Evolutionary conservation across 2,329 filamentous ascomycete species (phyloP), one percentile per base, ranked within the genome.

Genomic region (Trichoderma semiorbis): DNA sequence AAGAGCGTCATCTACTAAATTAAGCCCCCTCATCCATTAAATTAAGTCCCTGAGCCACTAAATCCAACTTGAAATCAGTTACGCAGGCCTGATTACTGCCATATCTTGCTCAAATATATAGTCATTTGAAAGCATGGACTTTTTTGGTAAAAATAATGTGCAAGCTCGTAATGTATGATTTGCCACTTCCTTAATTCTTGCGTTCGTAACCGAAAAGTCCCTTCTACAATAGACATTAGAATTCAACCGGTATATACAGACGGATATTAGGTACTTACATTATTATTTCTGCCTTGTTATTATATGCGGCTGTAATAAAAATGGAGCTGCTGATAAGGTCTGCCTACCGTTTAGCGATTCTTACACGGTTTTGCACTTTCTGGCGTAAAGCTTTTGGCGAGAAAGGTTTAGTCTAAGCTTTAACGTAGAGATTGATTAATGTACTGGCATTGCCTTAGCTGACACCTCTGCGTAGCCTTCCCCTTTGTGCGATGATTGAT

Each of bases 201-300:
- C 12, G 55, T 70, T 70, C 16, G 32, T 64, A 28, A 70, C 24
- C 14, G 68, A 63, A 53, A 70, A 65, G 32, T 70, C 60, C 21
- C 47, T 28, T 43, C 47, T 70, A 43, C 10, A 62, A 30, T 64
- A 3, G 30, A 53, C 10, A 39, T 53, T 5, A 70, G 14, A 63
- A 7, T 32, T 26, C 32, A 32, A 32, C 32, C 32, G 32, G 32
- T 10, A 32, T 32, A 32, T 32, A 21, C 8, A 5, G 43, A 39
- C 21, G 6, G 16, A 36, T 21, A 58, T 58, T 10, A 58, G 26
- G 21, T 67, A 64, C 68, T 57, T 16, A 70, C 60, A 70, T 70
- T 10, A 64, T 64, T n/a, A 70, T 64, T 16, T 70, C 60, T n/a
- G 68, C 68, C 36, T 70, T 70, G 16, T 30, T 30, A 28, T 63